A percentile compares a stretch with the other conserved stretches of the same genome.
phyloP scores from a whole-genome alignment of 2,329 filamentous ascomycete species.

The Chaetomium sp. region DNA sequence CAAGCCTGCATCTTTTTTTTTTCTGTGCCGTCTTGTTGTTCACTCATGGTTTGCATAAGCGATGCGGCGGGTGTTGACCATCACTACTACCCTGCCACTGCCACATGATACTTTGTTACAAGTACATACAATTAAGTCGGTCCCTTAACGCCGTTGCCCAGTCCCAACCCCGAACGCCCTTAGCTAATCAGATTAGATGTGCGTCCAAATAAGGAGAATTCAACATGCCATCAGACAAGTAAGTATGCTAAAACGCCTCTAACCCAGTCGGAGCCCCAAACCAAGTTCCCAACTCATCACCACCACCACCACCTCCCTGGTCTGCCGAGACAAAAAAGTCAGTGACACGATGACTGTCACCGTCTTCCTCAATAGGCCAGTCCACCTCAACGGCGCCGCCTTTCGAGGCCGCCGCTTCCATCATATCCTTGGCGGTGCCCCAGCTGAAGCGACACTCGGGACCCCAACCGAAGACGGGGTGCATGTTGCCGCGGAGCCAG shows the following conservation, averaged over 20 bases:
- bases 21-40: constrained; percentile 2
- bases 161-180: constrained; percentile 7
- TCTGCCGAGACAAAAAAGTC: constrained; percentile 58
- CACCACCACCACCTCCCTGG: constrained; percentile 36
- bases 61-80: background rate
- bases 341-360: constrained; percentile 62
- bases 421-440: constrained; percentile 89
- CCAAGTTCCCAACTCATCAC: constrained; percentile 69
- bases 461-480: constrained; percentile 93
- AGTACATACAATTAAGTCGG: background rate
- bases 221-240: background rate
- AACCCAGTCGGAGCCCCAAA: constrained; percentile 67
- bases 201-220: background rate
- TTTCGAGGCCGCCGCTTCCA: constrained; percentile 66
- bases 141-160: background rate
- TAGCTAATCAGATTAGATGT: background rate
- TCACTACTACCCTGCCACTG: background rate
- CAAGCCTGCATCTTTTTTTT: background rate
- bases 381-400: constrained; percentile 64
- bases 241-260: constrained; percentile 55
- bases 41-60: constrained; percentile 1
- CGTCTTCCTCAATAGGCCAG: constrained; percentile 74
- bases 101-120: constrained; percentile 14
- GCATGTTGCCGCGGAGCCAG: constrained; percentile 83
- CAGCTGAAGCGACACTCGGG: constrained; percentile 90